Base-by-base conservation (phyloP, 179 eudicot species). In the Silene coronaria region DNA sequence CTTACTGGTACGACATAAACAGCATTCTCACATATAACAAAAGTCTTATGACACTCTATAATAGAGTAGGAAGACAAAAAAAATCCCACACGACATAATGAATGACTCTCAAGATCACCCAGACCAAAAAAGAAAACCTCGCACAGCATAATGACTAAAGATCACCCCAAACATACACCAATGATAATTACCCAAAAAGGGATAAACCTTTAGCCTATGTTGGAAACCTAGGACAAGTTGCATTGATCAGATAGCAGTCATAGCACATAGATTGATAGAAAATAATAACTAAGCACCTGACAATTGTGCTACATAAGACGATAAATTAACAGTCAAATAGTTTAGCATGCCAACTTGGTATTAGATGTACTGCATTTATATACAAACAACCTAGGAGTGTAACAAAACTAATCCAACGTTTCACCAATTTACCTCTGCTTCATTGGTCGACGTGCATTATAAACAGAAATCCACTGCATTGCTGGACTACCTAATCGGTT, bases 371-470 rank as follows among this genome's bases (percentile, higher is more conserved):
- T 36, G 9, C 42, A 36, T 6, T 38, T 57, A 30, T 21, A 63
- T 24, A 51, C 73, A 72, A 6, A 46, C 14, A 69, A 23, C 5
- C 59, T 17, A 59, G 61, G 62, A 14, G 9, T 7, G 69, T 14
- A 60, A 75, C 7, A 28, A 14, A 30, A 53, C 48, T 22, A 61
- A 74, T 22, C 6, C 55, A 32, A 23, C 4, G 14, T 26, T 68
- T 46, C 19, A 21, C 23, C 57, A 59, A 70, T 10, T 70, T 85
- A 91, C 97, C 97, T 86, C 73, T 92, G 97, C 80, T 92, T 92
- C 97, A 92, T 91, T 21, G 96, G 96, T 42, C 96, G 91, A 17
- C 94, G 91, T 30, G 97, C 97, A 87, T 92, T 92, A 77, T 92
- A 92, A 68, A 91, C 96, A 60, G 94, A 89, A 77, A 92, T 88